These are phyloP conservation scores for Oxytropis ochrocephala DNA, from an alignment of 306 rosid genomes.

Conservation along the genomic window DNA sequence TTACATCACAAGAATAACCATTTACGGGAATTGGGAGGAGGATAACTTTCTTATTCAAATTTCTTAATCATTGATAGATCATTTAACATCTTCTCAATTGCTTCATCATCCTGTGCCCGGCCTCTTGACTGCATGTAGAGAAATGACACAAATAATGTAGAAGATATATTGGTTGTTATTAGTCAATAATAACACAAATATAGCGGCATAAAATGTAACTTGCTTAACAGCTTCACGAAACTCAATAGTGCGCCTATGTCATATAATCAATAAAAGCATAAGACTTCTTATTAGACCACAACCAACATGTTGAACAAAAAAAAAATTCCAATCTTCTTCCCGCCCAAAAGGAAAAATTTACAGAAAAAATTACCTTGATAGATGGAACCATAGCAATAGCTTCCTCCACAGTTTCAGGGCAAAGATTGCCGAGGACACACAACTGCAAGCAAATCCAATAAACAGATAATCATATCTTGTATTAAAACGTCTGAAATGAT, in stretches of 20 bases:
- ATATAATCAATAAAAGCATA: background rate
- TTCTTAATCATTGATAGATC: slow-evolving; percentile 85
- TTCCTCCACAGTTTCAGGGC: slow-evolving; percentile 98
- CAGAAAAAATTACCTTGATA: slow-evolving; percentile 51
- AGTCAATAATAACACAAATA: background rate
- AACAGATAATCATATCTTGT: background rate
- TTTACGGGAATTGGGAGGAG: background rate
- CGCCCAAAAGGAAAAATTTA: background rate
- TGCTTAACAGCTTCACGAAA: background rate
- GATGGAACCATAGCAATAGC: slow-evolving; percentile 94
- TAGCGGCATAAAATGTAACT: background rate
- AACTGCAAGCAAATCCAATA: slow-evolving; percentile 44
- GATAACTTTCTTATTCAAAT: slow-evolving; percentile 43
- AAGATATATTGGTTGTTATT: background rate
- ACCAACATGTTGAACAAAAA: background rate
- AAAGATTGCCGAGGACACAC: slow-evolving; percentile 92
- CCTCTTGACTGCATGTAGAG: slow-evolving; percentile 69
- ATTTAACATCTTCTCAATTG: slow-evolving; percentile 86
- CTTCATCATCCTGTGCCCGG: slow-evolving; percentile 84
- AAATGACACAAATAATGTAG: background rate
- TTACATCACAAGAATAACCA: background rate
- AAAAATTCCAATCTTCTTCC: background rate
- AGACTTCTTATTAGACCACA: background rate
- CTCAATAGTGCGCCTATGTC: background rate
- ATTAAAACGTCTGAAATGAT: background rate